Evolutionary conservation across 176 grass and related monocot species (phyloP).

Genomic region (maize (Zea mays)): Zm-B73-REFERENCE-NAM-5.0 NC_050105.1:118503501-118504000

Average conservation of each 20-base stretch:
- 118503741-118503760: slow-evolving; percentile 8
- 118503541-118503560: background rate
- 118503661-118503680: background rate
- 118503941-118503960: background rate
- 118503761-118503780: background rate
- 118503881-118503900: slow-evolving; percentile 10
- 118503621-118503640: slow-evolving; percentile 27
- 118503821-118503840: background rate
- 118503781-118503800: background rate
- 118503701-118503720: background rate
- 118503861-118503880: slow-evolving; percentile 7
- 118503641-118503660: slow-evolving; percentile 6
- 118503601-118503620: background rate
- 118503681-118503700: slow-evolving; percentile 10
- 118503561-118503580: slow-evolving; percentile 10
- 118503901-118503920: slow-evolving; percentile 20
- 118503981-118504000: background rate
- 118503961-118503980: slow-evolving; percentile 32
- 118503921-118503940: slow-evolving; percentile 1
- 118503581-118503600: slow-evolving; percentile 11
- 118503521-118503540: slow-evolving; percentile 49
- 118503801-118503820: slow-evolving; percentile 4
- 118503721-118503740: background rate
- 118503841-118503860: slow-evolving; percentile 12
- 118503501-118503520: slow-evolving; percentile 97